Evolutionary conservation across 208 protist species (phyloP).

Genomic region (Acanthamoeba rhysodes): DNA sequence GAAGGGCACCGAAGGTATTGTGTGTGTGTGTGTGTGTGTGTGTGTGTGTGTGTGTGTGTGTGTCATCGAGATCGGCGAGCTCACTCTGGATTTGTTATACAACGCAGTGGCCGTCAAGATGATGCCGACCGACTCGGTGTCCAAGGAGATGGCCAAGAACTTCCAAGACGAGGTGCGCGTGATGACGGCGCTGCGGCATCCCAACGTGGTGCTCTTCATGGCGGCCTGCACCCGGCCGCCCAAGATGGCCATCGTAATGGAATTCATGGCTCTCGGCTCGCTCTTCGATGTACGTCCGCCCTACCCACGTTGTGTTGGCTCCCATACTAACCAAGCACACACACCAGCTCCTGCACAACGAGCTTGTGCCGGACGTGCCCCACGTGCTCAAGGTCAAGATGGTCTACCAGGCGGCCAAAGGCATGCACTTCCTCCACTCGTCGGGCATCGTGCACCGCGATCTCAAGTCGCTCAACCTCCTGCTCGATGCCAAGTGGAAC

Average conservation of each 20-base stretch:
- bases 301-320: no score
- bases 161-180: conserved; percentile 61
- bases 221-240: conserved; percentile 1
- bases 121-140: background rate
- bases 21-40: no score
- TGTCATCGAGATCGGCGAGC: no score
- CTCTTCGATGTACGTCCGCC: conserved; percentile 25
- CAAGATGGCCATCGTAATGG: conserved; percentile 68
- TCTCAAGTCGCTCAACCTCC: conserved; percentile 15
- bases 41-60: no score
- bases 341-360: conserved; percentile 24
- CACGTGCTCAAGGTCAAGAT: background rate
- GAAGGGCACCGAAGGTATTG: conserved; percentile 38
- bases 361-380: background rate
- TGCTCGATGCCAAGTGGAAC: conserved; percentile 28
- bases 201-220: conserved; percentile 70
- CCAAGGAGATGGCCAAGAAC: background rate
- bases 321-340: no score
- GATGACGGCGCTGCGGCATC: conserved; percentile 64
- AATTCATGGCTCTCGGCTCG: conserved; percentile 48
- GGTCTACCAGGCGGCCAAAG: background rate
- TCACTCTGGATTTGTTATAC: no score
- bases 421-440: conserved; percentile 53
- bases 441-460: conserved; percentile 37
- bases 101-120: conserved; percentile 50